Conservation (phyloP, 257 asterid species). For the Jacaranda mimosifolia region DNA sequence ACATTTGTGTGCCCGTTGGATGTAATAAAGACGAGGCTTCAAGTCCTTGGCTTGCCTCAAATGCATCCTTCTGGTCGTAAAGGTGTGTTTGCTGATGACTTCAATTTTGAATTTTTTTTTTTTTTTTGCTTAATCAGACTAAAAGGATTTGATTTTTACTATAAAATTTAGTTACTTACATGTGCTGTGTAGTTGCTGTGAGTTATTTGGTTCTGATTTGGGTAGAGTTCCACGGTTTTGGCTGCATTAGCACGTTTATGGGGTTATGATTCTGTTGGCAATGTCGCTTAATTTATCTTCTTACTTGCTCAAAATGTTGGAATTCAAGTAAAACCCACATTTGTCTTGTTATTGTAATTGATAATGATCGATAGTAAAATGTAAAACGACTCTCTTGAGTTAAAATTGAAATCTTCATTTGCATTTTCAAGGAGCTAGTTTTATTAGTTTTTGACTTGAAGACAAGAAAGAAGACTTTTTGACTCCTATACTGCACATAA, state of each 20-base stretch:
- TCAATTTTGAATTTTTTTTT: background rate
- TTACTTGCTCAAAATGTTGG: background rate
- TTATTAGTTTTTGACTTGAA: background rate
- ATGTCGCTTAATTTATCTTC: background rate
- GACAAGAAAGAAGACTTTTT: background rate
- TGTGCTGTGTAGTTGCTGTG: background rate
- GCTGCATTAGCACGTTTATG: background rate
- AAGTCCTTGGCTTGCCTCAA: conserved; percentile 81
- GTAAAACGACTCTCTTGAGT: background rate
- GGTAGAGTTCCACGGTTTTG: background rate
- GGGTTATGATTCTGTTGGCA: background rate
- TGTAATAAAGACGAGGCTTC: conserved; percentile 93
- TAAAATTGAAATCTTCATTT: background rate
- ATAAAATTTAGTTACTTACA: background rate
- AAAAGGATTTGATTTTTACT: background rate
- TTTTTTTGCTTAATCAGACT: background rate
- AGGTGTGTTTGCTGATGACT: conserved; percentile 52
- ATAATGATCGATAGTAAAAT: background rate
- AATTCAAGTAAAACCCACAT: background rate
- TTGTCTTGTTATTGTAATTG: background rate
- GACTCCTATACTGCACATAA: background rate
- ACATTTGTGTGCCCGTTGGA: conserved; percentile 93
- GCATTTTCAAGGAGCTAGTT: background rate
- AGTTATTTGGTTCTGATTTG: background rate
- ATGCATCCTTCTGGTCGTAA: conserved; percentile 59